Evolutionary conservation across 2,329 filamentous ascomycete species (phyloP), one percentile per base, ranked within the genome.

Genomic region (Fusarium illudens): DNA sequence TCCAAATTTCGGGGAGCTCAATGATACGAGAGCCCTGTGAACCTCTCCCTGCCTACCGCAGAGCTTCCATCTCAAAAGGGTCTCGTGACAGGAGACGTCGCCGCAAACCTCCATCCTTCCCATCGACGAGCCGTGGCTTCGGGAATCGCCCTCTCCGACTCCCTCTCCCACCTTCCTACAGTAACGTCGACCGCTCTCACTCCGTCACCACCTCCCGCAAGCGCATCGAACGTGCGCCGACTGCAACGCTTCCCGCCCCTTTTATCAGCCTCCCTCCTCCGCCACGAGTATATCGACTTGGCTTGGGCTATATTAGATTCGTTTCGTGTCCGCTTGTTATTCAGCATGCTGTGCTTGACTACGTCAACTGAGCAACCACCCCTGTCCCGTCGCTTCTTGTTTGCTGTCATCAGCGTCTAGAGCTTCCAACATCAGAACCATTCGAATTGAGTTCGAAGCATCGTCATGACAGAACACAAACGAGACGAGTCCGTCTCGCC

Each of bases 281-380:
- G 34, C 48, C 49, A 50, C 48, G 34, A 53, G 44, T 13, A 27
- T 54, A 46, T 42, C 48, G 42, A 39, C 39, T 42, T 49, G 17
- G 19, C 29, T 33, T 60, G 30, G 39, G 37, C 59, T 50, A 29
- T 52, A 54, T 54, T 53, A 50, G 29, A 37, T 54, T 49, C 48
- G 55, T 34, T 25, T 59, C 25, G 12, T 20, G 33, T 44, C 29
- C 48, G 39, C 36, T 51, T 65, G 50, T 44, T 20, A 53, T 63
- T 58, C 66, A 74, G 72, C 72, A 74, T 74, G 72, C 64, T 71
- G 50, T 52, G 32, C 32, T 52, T 58, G 64, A 44, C 49, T 55
- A 39, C 46, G 36, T 60, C 49, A 37, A 49, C 53, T 58, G 29
- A 74, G 59, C 46, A 73, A 52, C 70, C 39, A 67, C 42, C 36